These are phyloP conservation scores for Antarctomyces pellizariae DNA, from an alignment of 495 filamentous ascomycete genomes.

Conservation along the genomic window DNA sequence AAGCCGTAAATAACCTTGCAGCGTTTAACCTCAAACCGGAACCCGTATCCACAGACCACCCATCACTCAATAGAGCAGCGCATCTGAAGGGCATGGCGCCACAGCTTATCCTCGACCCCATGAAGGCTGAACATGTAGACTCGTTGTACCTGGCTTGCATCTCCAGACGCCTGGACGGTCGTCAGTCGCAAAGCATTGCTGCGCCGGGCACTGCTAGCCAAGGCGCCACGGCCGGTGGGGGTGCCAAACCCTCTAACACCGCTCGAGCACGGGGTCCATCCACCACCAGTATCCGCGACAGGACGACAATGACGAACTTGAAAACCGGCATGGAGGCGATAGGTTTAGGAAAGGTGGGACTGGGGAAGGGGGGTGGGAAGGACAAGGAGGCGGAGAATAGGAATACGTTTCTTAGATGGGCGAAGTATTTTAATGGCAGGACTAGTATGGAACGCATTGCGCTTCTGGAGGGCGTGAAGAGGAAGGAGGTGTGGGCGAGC, in stretches of 20 bases:
- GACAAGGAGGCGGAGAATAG: conserved; percentile 17
- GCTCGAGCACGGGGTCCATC: too few relatives aligned
- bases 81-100: conserved; percentile 23
- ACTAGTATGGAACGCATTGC: conserved; percentile 75
- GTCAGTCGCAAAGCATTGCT: too few relatives aligned
- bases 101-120: conserved; percentile 30
- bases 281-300: too few relatives aligned
- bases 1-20: conserved; percentile 20
- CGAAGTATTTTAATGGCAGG: conserved; percentile 72
- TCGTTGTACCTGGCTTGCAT: conserved; percentile 55
- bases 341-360: too few relatives aligned
- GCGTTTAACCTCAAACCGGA: conserved; percentile 19
- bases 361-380: conserved; percentile 11
- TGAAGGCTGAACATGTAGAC: conserved; percentile 33
- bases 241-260: too few relatives aligned
- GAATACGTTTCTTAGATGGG: conserved; percentile 27
- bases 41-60: conserved; percentile 22
- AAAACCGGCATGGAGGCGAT: too few relatives aligned
- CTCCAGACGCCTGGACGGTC: conserved; percentile 27
- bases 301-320: too few relatives aligned
- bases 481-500: conserved; percentile 55
- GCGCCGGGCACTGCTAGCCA: too few relatives aligned
- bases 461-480: conserved; percentile 57
- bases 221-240: too few relatives aligned
- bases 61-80: conserved; percentile 21